These are phyloP conservation scores for Ganoderma lingzhi DNA, from an alignment of 1,284 basidiomycete genomes.

Conservation along the genomic window DNA sequence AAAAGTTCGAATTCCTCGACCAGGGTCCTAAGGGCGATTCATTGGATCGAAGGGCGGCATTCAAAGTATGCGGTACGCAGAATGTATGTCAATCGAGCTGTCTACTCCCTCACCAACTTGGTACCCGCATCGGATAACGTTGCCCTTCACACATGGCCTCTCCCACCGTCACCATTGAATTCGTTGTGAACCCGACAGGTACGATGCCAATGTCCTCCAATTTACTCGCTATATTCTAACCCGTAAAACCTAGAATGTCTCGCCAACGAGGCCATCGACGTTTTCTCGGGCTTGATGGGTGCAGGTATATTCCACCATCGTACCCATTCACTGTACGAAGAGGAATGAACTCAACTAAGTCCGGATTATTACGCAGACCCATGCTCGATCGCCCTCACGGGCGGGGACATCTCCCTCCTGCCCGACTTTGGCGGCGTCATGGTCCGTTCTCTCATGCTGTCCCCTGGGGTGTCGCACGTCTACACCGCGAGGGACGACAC, in stretches of 20 bases:
- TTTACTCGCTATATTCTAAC: not conserved
- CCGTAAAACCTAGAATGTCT: slow-evolving; percentile 1
- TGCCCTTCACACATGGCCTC: not conserved
- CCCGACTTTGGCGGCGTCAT: slow-evolving; percentile 21
- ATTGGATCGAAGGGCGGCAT: too few species aligned
- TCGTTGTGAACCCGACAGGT: slow-evolving; percentile 12
- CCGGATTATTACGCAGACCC: slow-evolving; percentile 22
- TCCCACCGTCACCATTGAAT: slow-evolving; percentile 9
- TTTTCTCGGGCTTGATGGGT: slow-evolving; percentile 26
- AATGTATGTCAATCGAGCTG: too few species aligned
- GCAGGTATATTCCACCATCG: slow-evolving; percentile 12
- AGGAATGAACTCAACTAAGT: not conserved
- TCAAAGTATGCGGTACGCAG: too few species aligned
- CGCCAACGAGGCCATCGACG: slow-evolving; percentile 21
- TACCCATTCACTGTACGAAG: not conserved
- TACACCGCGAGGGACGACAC: slow-evolving; percentile 28
- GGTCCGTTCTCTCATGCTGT: slow-evolving; percentile 27
- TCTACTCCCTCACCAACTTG: not conserved
- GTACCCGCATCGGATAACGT: too few species aligned
- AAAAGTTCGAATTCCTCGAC: too few species aligned
- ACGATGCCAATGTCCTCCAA: not conserved
- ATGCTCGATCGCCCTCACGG: slow-evolving; percentile 28
- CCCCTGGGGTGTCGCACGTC: slow-evolving; percentile 20
- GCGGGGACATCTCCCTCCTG: slow-evolving; percentile 23
- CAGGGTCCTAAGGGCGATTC: too few species aligned